Evolutionary conservation across 305 asterid genomes (phyloP).

Genomic region (Fraxinus paxiana): DNA sequence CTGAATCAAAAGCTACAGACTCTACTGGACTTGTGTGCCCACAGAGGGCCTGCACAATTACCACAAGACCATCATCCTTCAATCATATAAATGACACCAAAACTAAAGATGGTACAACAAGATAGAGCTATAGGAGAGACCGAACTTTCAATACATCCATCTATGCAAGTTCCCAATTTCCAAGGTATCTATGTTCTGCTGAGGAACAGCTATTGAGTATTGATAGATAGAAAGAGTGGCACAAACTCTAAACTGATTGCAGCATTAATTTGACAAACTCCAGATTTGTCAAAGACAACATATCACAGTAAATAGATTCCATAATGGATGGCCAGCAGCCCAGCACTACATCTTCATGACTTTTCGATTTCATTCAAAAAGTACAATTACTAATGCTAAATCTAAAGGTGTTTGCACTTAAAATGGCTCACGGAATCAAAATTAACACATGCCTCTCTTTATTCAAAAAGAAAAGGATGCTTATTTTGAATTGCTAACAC

Average conservation of each 20-base stretch:
- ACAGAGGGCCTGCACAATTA: conserved; percentile 62
- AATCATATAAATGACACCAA: conserved; percentile 18
- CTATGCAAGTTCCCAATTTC: conserved; percentile 13
- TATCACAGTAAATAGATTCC: neutral
- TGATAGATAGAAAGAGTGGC: neutral
- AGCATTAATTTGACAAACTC: neutral
- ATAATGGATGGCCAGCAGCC: neutral
- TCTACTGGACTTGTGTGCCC: conserved; percentile 92
- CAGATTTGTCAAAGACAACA: neutral
- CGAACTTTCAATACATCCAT: conserved; percentile 10
- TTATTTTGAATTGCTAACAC: neutral
- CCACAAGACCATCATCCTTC: conserved; percentile 20
- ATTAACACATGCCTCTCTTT: neutral
- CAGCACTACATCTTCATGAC: neutral
- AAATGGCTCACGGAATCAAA: neutral
- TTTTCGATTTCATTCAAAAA: neutral
- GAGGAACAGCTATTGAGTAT: neutral
- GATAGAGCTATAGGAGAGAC: conserved; percentile 1
- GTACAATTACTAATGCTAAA: neutral
- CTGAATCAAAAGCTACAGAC: conserved; percentile 86
- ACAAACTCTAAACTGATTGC: neutral
- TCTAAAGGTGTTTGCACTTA: neutral
- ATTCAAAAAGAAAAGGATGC: neutral
- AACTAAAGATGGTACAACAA: conserved; percentile 11
- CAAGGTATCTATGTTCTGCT: conserved; percentile 6